Conservation (phyloP, 2,329 filamentous ascomycete genomes). For the Dothideomycetes sp. region DNA sequence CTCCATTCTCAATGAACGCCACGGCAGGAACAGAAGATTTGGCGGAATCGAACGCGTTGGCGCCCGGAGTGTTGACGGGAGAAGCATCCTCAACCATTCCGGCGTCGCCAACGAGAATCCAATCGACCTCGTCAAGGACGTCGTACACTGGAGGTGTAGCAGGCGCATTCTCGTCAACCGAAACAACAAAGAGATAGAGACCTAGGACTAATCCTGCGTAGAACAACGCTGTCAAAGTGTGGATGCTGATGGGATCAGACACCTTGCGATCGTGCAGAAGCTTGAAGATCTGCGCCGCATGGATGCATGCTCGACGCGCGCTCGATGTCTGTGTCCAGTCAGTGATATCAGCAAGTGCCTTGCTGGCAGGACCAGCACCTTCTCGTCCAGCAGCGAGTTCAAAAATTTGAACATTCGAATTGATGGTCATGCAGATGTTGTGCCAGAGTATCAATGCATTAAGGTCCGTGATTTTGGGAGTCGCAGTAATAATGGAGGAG, state of each 20-base stretch:
- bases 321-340: slow-evolving; percentile 40
- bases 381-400: slow-evolving; percentile 41
- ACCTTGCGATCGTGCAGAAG: slow-evolving; percentile 40
- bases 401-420: slow-evolving; percentile 41
- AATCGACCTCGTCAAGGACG: slow-evolving; percentile 39
- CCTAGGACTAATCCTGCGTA: slow-evolving; percentile 40
- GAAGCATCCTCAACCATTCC: slow-evolving; percentile 27
- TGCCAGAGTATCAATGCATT: slow-evolving; percentile 44
- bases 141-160: slow-evolving; percentile 31
- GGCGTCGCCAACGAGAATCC: slow-evolving; percentile 34
- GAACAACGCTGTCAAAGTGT: slow-evolving; percentile 39
- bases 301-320: slow-evolving; percentile 38
- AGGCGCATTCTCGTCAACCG: slow-evolving; percentile 15
- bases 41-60: slow-evolving; percentile 7
- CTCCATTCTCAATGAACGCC: slow-evolving; percentile 38
- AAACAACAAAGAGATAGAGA: slow-evolving; percentile 40
- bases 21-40: slow-evolving; percentile 12
- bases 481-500: slow-evolving; percentile 29
- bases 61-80: slow-evolving; percentile 4
- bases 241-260: slow-evolving; percentile 40
- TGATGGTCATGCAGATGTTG: slow-evolving; percentile 40
- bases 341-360: slow-evolving; percentile 39
- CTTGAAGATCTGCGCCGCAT: slow-evolving; percentile 43
- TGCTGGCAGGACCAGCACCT: slow-evolving; percentile 34
- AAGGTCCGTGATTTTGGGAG: slow-evolving; percentile 32